These are phyloP conservation scores for Fusarium staphyleae DNA, from an alignment of 2,329 filamentous ascomycete species.

Conservation along the genomic window DNA sequence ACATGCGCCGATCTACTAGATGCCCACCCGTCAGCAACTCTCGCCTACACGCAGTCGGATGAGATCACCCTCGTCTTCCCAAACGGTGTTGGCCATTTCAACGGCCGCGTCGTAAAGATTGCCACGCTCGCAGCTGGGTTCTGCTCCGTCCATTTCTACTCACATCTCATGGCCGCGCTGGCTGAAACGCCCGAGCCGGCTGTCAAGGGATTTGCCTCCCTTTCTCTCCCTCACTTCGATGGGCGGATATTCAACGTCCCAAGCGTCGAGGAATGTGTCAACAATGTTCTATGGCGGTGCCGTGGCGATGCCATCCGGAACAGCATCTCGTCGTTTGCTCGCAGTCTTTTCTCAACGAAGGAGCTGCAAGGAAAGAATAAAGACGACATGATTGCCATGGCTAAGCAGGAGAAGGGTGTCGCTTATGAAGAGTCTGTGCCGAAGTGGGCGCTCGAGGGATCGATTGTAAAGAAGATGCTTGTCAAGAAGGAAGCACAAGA, in stretches of 20 bases:
- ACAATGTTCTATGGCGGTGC: constrained; percentile 25
- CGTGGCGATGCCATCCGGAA: constrained; percentile 24
- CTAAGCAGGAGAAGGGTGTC: constrained; percentile 13
- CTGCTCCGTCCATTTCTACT: constrained; percentile 25
- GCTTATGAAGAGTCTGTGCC: constrained; percentile 17
- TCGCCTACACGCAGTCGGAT: constrained; percentile 29
- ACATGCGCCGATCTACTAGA: constrained; percentile 22
- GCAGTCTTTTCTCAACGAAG: constrained; percentile 22
- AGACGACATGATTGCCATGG: constrained; percentile 24
- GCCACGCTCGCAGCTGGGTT: constrained; percentile 23
- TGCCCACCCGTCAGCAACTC: constrained; percentile 11
- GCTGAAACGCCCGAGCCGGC: constrained; percentile 15
- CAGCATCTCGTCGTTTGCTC: constrained; percentile 22
- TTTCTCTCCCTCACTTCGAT: constrained; percentile 21
- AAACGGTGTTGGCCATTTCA: constrained; percentile 26
- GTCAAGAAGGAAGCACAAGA: constrained; percentile 16
- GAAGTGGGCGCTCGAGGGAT: constrained; percentile 22
- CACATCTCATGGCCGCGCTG: constrained; percentile 17
- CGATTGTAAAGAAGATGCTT: constrained; percentile 18
- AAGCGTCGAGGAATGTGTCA: constrained; percentile 21
- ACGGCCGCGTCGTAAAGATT: constrained; percentile 23
- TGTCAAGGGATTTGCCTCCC: constrained; percentile 7
- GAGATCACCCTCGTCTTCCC: constrained; percentile 29
- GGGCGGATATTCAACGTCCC: constrained; percentile 23
- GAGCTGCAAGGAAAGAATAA: constrained; percentile 23